A percentile compares a stretch with the other conserved stretches of the same genome.
These are phyloP conservation scores for Alternaria sp. DNA, from an alignment of 2,329 filamentous ascomycete species.

Conservation along the genomic window DNA sequence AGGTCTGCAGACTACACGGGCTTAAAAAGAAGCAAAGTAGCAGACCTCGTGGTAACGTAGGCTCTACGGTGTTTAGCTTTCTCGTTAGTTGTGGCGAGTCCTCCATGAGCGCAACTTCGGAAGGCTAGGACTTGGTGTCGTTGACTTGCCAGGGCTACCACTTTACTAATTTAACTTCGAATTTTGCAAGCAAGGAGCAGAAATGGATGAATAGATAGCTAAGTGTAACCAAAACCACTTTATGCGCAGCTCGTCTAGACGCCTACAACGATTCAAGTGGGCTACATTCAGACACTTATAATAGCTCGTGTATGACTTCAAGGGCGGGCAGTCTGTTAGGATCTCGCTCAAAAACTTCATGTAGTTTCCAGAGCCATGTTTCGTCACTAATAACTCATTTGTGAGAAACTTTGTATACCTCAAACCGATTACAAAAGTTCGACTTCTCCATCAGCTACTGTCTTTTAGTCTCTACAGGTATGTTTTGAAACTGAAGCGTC, in stretches of 20 bases:
- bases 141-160: too few relatives aligned
- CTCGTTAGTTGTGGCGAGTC: too few relatives aligned
- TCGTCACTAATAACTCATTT: background rate
- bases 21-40: too few relatives aligned
- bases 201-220: background rate
- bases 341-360: background rate
- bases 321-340: background rate
- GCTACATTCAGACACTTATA: background rate
- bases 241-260: background rate
- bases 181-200: too few relatives aligned
- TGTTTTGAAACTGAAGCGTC: fast-evolving
- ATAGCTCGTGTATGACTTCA: background rate
- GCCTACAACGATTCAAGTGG: background rate
- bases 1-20: too few relatives aligned
- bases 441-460: background rate
- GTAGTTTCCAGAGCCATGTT: background rate
- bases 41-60: too few relatives aligned
- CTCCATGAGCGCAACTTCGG: too few relatives aligned
- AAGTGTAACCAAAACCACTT: background rate
- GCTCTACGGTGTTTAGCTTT: too few relatives aligned
- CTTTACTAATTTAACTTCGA: too few relatives aligned
- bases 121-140: too few relatives aligned
- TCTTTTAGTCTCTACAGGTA: background rate
- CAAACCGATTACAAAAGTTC: background rate
- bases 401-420: background rate